A percentile compares a stretch with the other conserved stretches of the same genome.
These are phyloP conservation scores for Neurospora intermedia DNA, from an alignment of 495 filamentous ascomycete genomes.

Conservation along the genomic window DNA sequence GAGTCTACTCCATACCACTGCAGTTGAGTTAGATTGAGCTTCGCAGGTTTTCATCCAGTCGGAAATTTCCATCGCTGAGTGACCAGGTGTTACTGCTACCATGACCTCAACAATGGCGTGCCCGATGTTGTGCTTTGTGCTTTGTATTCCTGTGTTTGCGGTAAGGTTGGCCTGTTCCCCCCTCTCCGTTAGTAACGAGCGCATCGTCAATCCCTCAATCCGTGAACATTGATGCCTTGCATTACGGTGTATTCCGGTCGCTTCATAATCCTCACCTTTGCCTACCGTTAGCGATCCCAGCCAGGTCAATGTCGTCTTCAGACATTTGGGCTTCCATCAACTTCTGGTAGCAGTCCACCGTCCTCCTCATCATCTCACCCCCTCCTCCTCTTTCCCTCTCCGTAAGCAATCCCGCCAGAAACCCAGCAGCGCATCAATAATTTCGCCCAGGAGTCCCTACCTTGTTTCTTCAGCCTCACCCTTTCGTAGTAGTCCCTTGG, in stretches of 20 bases:
- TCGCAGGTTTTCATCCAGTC: background rate
- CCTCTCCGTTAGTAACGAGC: background rate
- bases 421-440: no score
- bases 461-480: background rate
- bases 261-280: background rate
- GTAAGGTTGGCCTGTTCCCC: background rate
- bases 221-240: background rate
- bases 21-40: background rate
- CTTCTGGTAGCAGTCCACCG: no score
- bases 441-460: no score
- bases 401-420: no score
- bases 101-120: background rate
- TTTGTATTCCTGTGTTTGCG: background rate
- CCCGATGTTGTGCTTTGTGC: background rate
- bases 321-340: no score
- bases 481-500: background rate
- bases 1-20: background rate
- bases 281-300: no score
- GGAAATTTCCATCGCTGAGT: background rate
- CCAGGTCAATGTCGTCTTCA: no score
- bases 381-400: no score
- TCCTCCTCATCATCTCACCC: no score
- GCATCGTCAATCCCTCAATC: background rate
- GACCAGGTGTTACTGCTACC: background rate
- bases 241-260: no score